A percentile compares a stretch with the other conserved stretches of the same genome.
Evolutionary conservation across 805 yeast species (phyloP).

Genomic region (Yamadazyma laniorum): DNA sequence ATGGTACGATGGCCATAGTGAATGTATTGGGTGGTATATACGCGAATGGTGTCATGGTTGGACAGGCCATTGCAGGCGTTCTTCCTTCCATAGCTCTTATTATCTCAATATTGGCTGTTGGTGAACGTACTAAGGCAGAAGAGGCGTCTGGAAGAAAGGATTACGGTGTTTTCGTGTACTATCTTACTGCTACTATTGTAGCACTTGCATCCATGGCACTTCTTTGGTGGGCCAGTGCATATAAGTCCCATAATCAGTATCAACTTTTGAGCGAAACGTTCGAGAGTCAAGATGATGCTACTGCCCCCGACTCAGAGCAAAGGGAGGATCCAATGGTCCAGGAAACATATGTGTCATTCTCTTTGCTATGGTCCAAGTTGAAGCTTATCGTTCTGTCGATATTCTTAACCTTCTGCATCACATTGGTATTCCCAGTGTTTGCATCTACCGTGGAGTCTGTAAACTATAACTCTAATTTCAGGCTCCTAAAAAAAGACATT

Average conservation of each 20-base stretch:
- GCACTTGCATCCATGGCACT: conserved; percentile 42
- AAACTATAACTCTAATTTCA: conserved; percentile 25
- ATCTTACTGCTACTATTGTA: conserved; percentile 50
- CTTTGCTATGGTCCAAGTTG: conserved; percentile 58
- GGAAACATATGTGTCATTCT: conserved; percentile 49
- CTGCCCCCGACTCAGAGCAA: conserved; percentile 9
- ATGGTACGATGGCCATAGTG: conserved; percentile 85
- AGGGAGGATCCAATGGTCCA: conserved; percentile 14
- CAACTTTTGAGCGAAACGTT: conserved; percentile 8
- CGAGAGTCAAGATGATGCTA: conserved; percentile 1
- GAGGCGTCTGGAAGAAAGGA: conserved; percentile 30
- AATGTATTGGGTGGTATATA: conserved; percentile 71
- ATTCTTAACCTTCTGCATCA: conserved; percentile 67
- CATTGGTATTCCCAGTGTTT: conserved; percentile 85
- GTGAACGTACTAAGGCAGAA: conserved; percentile 27
- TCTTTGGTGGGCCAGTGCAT: conserved; percentile 33
- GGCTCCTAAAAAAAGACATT: conserved; percentile 47
- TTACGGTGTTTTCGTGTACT: conserved; percentile 45
- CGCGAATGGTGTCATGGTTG: conserved; percentile 91
- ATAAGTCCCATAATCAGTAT: conserved; percentile 23
- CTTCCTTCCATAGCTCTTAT: conserved; percentile 76
- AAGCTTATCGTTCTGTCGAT: conserved; percentile 66
- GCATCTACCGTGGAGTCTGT: conserved; percentile 67
- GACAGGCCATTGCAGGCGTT: conserved; percentile 93
- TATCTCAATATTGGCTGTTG: conserved; percentile 47